Evolutionary conservation across 441 rosid genomes (phyloP).

Genomic region (Gossypium schwendimanii): DNA sequence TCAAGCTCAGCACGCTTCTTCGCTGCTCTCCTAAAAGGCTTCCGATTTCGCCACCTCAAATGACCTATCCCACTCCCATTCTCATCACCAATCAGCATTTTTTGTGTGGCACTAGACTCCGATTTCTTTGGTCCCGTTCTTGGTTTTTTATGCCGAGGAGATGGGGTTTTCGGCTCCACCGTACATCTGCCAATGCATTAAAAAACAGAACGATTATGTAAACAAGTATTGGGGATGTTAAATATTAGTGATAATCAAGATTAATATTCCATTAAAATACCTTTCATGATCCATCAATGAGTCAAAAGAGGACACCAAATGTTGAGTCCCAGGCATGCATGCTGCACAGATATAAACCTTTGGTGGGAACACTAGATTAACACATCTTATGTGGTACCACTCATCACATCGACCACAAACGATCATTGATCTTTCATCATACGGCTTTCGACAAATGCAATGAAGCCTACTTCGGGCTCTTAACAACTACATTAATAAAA

Average conservation of each 20-base stretch:
- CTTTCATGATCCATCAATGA: slow-evolving; percentile 26
- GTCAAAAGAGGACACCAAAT: slow-evolving; percentile 15
- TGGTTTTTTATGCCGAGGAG: slow-evolving; percentile 24
- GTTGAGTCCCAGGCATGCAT: slow-evolving; percentile 43
- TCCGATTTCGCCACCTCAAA: slow-evolving; percentile 62
- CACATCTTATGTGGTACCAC: slow-evolving; percentile 69
- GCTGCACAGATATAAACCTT: slow-evolving; percentile 65
- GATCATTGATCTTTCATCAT: slow-evolving; percentile 51
- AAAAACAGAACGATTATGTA: background rate
- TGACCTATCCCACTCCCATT: slow-evolving; percentile 30
- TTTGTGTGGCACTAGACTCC: slow-evolving; percentile 14
- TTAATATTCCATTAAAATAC: slow-evolving; percentile 27
- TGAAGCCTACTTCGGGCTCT: slow-evolving; percentile 70
- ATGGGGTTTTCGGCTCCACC: slow-evolving; percentile 53
- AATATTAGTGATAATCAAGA: background rate
- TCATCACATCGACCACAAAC: slow-evolving; percentile 60
- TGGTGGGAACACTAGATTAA: slow-evolving; percentile 40
- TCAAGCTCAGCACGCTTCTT: slow-evolving; percentile 34
- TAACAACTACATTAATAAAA: slow-evolving; percentile 44
- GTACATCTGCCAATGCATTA: slow-evolving; percentile 31
- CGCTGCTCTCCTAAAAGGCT: slow-evolving; percentile 60
- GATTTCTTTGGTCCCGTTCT: slow-evolving; percentile 16
- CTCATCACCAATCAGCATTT: slow-evolving; percentile 11
- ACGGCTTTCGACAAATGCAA: slow-evolving; percentile 81
- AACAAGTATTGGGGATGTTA: background rate